Base-by-base conservation (phyloP, 1,284 basidiomycete genomes). In the Coniferiporia weirii region DNA sequence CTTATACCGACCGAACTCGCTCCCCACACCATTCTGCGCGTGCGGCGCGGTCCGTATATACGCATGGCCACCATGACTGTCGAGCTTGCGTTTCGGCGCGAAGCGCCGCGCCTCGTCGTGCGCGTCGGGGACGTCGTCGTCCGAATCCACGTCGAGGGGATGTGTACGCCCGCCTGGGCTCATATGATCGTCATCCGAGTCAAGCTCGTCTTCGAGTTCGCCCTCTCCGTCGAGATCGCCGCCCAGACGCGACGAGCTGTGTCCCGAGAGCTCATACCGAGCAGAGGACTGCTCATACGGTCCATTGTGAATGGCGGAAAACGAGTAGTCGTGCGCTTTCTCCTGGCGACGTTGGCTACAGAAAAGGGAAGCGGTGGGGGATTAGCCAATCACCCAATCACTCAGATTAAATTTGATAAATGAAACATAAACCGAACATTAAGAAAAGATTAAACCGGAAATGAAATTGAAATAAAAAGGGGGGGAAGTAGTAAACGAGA, bases 201-300 rank as follows among this genome's bases (percentile, higher is more conserved):
- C 79, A 4, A 75, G 68, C 57, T 77, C 75, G 60, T 77, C 76
- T 61, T 75, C 73, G 55, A 67, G 72, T 17, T 63, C 62, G 49
- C 59, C 59, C 13, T 60, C 45, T 44, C 35, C 62, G 32, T 56
- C 54, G n/a, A 34, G 47, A 54, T 48, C 60, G 51, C 34, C 52
- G 62, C 49, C 54, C 58, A 17, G 55, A 35, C 2, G 65, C 64
- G 45, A 65, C 68, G 50, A 53, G 60, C 32, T 72, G 67, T 2
- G 70, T 65, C 43, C 69, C 67, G 54, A 12, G 10, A 65, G 64
- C 9, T 68, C 52, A n/a, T 15, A 34, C 9, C 35, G 27, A 7
- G 56, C 47, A 17, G 40, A 51, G 15, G 49, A 20, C 17, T 32
- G 45, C n/a, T 34, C 49, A 52, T 51, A 50, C 35, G 35, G 45